Base-by-base conservation (phyloP, 179 eudicot genomes). In the Silene vulgaris region DNA sequence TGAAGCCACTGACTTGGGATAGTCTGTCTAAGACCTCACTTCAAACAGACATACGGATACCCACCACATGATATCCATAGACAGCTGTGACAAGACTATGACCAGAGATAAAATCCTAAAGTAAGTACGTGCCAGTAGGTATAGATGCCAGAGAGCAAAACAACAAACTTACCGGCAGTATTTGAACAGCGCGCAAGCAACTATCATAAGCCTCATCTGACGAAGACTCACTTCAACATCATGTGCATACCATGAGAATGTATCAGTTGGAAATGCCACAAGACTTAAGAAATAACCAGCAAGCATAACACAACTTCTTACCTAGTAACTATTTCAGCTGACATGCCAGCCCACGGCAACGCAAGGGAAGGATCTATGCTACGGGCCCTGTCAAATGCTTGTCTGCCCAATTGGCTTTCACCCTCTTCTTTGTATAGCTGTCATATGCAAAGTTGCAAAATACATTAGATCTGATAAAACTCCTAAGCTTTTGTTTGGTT, bases 341-440 rank as follows among this genome's bases (percentile, higher is more conserved):
- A 85, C 97, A 92, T 95, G 87, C 99, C 97, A 37, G 99, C 97
- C 99, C 99, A 95, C 63, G 99, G 99, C 81, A 92, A 86, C 57
- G 99, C 90, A 77, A 95, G 91, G 29, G 97, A 95, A 76, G 99
- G 99, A 86, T 95, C 99, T 83, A 95, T 95, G 84, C 99, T 93
- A 76, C 99, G 87, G 69, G 99, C 97, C 86, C 89, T 95, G 70
- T 95, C 97, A 89, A 92, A 95, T 32, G 99, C 97, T 78, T 83
- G 87, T 69, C 83, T 89, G 61, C 95, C 99, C 84, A 92, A 84
- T 78, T 78, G 88, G 61, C 73, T 86, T 75, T 89, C 81, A 73
- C 86, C 95, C 78, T 84, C 87, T 79, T 84, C 87, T 82, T 91
- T 86, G 84, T 95, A 95, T 72, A 95, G 85, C 99, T 95, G 85